phyloP scores from a whole-genome alignment of 2,329 filamentous ascomycete genomes.

The Fusarium concolor region DNA sequence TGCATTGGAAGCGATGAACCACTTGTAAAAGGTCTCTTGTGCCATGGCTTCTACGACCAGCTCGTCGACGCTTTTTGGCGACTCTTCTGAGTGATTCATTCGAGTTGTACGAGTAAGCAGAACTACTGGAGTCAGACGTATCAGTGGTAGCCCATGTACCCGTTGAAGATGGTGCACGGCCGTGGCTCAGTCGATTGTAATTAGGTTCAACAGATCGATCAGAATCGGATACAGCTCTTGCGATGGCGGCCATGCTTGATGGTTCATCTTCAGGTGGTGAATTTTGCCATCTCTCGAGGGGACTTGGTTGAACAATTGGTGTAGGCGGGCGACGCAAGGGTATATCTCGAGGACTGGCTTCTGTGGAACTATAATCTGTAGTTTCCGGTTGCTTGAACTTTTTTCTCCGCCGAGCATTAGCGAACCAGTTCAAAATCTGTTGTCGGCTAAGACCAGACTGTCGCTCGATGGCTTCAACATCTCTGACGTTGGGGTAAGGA shows the following conservation, averaged over 20 bases:
- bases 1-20: slow-evolving; percentile 52
- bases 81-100: background rate
- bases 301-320: slow-evolving; percentile 53
- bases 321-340: slow-evolving; percentile 55
- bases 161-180: slow-evolving; percentile 15
- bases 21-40: background rate
- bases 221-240: slow-evolving; percentile 36
- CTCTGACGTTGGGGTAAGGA: slow-evolving; percentile 85
- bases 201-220: background rate
- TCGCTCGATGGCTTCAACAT: slow-evolving; percentile 78
- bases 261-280: slow-evolving; percentile 51
- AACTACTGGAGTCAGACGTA: slow-evolving; percentile 11
- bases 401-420: slow-evolving; percentile 82
- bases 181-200: fast-evolving
- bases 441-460: slow-evolving; percentile 80
- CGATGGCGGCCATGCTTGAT: slow-evolving; percentile 47
- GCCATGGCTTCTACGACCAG: background rate
- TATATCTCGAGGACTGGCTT: background rate
- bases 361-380: background rate
- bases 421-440: slow-evolving; percentile 89
- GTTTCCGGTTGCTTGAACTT: slow-evolving; percentile 57
- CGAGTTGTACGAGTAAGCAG: background rate
- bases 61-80: slow-evolving; percentile 4
- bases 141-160: slow-evolving; percentile 18
- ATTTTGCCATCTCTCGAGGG: slow-evolving; percentile 49